These are phyloP conservation scores for Mycothermus thermophilus DNA, from an alignment of 495 filamentous ascomycete genomes.

Conservation along the genomic window DNA sequence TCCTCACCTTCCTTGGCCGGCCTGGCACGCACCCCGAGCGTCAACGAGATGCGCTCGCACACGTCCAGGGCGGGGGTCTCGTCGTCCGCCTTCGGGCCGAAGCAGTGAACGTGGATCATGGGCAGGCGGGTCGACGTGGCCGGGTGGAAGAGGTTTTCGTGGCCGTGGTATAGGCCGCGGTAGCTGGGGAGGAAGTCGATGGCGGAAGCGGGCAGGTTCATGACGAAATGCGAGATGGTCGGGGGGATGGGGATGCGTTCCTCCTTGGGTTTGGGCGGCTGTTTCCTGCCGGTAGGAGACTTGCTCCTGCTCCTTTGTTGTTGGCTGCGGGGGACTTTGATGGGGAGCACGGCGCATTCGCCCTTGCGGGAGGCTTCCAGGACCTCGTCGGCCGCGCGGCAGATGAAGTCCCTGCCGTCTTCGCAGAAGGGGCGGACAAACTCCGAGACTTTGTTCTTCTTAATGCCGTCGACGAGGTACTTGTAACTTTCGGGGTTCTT, in stretches of 20 bases:
- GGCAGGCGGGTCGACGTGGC: constrained; percentile 47
- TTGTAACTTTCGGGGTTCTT: constrained; percentile 80
- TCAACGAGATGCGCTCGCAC: constrained; percentile 48
- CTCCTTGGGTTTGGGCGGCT: constrained; percentile 18
- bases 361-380: constrained; percentile 35
- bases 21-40: constrained; percentile 47
- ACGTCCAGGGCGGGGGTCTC: constrained; percentile 46
- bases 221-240: constrained; percentile 79
- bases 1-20: constrained; percentile 23
- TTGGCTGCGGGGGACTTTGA: background rate
- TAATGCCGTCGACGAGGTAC: constrained; percentile 53
- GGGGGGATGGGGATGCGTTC: constrained; percentile 42
- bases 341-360: constrained; percentile 29
- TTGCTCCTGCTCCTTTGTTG: constrained; percentile 5
- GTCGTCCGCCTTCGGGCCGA: constrained; percentile 60
- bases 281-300: constrained; percentile 19
- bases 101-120: constrained; percentile 84
- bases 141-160: constrained; percentile 51
- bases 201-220: constrained; percentile 89
- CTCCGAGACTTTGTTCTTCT: constrained; percentile 59
- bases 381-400: constrained; percentile 46
- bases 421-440: constrained; percentile 67
- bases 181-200: constrained; percentile 77
- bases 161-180: constrained; percentile 61
- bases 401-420: constrained; percentile 75